Conservation (phyloP, 2,329 filamentous ascomycete genomes). For the Talaromyces sp. region DNA sequence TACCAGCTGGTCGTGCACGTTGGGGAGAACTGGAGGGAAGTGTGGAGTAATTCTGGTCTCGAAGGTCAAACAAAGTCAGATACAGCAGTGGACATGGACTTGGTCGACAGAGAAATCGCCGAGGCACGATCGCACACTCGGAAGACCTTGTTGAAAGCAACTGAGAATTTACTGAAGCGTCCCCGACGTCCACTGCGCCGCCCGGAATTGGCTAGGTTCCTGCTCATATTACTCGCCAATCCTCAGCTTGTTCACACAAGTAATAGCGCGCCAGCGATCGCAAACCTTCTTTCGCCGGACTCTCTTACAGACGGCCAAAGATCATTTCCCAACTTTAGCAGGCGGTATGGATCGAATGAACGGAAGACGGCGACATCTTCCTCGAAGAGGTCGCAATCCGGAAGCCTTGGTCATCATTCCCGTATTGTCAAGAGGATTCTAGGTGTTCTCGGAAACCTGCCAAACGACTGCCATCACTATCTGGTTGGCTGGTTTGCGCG, state of each 20-base stretch:
- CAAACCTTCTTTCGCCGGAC: slow-evolving; percentile 13
- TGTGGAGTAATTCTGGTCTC: slow-evolving; percentile 41
- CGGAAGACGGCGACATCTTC: slow-evolving; percentile 19
- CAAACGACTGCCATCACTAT: slow-evolving; percentile 69
- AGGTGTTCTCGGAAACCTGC: slow-evolving; percentile 70
- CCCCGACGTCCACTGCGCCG: slow-evolving; percentile 65
- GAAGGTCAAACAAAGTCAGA: slow-evolving; percentile 9
- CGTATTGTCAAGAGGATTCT: slow-evolving; percentile 80
- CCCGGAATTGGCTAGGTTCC: slow-evolving; percentile 67
- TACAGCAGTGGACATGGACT: slow-evolving; percentile 37
- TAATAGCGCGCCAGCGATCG: slow-evolving; percentile 1
- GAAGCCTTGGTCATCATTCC: slow-evolving; percentile 63
- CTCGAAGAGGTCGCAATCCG: slow-evolving; percentile 23
- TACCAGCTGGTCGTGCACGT: slow-evolving; percentile 65
- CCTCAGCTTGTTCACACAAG: slow-evolving; percentile 59
- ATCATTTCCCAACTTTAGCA: slow-evolving; percentile 13
- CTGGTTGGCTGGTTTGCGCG: slow-evolving; percentile 73
- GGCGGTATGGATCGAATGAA: slow-evolving; percentile 15
- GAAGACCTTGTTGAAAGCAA: slow-evolving; percentile 67
- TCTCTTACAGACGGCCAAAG: neutral
- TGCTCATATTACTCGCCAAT: slow-evolving; percentile 73
- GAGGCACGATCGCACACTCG: slow-evolving; percentile 66
- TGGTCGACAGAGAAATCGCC: slow-evolving; percentile 49
- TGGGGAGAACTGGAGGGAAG: slow-evolving; percentile 60
- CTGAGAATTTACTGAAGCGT: slow-evolving; percentile 72